Base-by-base conservation (phyloP, 805 yeast species). In the Monosporozyma servazzii region DNA sequence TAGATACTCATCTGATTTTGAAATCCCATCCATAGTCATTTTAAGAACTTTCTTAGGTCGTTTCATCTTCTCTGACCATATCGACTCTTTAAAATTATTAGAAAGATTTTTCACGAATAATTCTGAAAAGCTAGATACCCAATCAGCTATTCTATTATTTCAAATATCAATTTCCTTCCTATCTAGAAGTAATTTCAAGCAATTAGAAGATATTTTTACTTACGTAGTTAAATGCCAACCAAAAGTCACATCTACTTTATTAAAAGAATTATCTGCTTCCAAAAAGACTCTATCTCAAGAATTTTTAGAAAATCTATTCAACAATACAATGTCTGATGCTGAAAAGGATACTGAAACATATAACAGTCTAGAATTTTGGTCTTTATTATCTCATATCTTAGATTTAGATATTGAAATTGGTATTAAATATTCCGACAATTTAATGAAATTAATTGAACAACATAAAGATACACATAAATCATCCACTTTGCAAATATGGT, bases 361-460 rank as follows among this genome's bases (percentile, higher is more conserved):
- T 4, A n/a, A 30, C 10, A 40, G 43, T 10, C 51, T 51, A 23
- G 30, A 42, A 6, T 73, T 75, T 51, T 78, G 80, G 78, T 56
- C 59, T 1, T 64, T 84, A 49, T 62, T 84, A 3, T 68, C 65
- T 1, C 69, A 76, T 36, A 66, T 83, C 3, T 59, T 83, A 13
- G 71, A 71, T 27, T 71, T 82, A 49, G 84, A 83, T 63, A 71
- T 80, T 3, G 84, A 80, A 51, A 68, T 84, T 48, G 82, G 84
- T n/a, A 67, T 77, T 15, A 64, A 72, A 27, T 71, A 74, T 51
- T 59, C 72, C n/a, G 33, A 44, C 1, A 31, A 6, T 18, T 39
- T 62, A 11, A 50, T 61, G 57, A 49, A 48, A 6, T 18, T 59
- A 15, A 50, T 64, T 3, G 33, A 47, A 3, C 37, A 43, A 10